Percentiles rank a stretch among this genome's conserved stretches.
Conservation (phyloP, 2,329 filamentous ascomycete species). For the Calonectria ilicicola region DNA sequence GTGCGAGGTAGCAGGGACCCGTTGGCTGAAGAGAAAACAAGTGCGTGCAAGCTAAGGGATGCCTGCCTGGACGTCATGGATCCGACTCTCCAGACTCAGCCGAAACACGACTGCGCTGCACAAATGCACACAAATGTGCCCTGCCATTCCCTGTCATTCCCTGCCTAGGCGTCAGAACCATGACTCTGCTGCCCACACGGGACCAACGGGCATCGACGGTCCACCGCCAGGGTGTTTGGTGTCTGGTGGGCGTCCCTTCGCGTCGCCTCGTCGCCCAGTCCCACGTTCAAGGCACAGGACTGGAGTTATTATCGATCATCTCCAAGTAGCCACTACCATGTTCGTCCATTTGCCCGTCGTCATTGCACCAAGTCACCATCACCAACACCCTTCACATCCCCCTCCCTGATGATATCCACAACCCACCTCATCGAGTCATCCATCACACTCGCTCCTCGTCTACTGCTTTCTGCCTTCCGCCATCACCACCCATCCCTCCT, state of each 20-base stretch:
- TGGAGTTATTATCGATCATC: conserved; percentile 7
- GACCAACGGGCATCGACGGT: conserved; percentile 9
- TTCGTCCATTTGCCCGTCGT: background rate
- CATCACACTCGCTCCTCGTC: background rate
- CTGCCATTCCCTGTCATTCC: background rate
- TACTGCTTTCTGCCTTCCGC: background rate
- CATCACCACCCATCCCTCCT: conserved; percentile 14
- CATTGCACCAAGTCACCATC: conserved; percentile 2
- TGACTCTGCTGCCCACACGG: background rate
- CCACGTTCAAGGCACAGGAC: background rate
- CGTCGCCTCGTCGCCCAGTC: background rate
- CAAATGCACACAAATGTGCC: conserved; percentile 10
- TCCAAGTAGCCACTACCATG: conserved; percentile 8
- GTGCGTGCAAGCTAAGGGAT: background rate
- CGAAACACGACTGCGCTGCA: conserved; percentile 12
- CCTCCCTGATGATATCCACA: conserved; percentile 11
- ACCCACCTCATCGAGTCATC: conserved; percentile 7
- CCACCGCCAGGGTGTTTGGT: conserved; percentile 4
- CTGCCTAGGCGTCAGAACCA: conserved; percentile 7
- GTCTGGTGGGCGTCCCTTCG: background rate
- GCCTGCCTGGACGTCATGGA: background rate
- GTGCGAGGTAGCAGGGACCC: conserved; percentile 12
- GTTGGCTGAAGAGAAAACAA: background rate
- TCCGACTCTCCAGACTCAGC: conserved; percentile 11
- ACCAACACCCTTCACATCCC: conserved; percentile 16